phyloP scores from a whole-genome alignment of 441 rosid genomes.

The Populus hybrid region DNA sequence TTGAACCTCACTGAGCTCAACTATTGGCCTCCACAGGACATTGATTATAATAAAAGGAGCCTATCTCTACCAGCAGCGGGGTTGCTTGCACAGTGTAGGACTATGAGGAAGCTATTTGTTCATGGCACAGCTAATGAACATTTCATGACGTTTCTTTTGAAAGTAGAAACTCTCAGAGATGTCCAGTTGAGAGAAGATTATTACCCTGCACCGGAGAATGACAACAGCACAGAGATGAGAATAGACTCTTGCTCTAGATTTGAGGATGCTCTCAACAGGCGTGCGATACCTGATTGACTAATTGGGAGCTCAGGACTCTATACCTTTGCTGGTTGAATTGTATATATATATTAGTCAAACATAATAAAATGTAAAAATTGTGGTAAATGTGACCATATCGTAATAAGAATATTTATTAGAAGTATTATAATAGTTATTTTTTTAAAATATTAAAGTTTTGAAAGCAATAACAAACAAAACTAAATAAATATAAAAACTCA shows the following conservation, averaged over 20 bases:
- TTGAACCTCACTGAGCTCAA: slow-evolving; percentile 54
- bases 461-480: no score
- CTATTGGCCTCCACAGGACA: slow-evolving; percentile 85
- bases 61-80: slow-evolving; percentile 66
- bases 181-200: slow-evolving; percentile 77
- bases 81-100: slow-evolving; percentile 44
- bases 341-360: neutral
- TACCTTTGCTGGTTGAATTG: neutral
- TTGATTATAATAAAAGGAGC: slow-evolving; percentile 72
- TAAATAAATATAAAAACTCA: no score
- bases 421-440: no score
- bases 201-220: slow-evolving; percentile 75
- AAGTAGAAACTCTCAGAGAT: slow-evolving; percentile 52
- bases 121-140: slow-evolving; percentile 80
- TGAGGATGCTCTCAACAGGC: slow-evolving; percentile 62
- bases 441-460: no score
- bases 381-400: neutral
- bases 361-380: neutral
- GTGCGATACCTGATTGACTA: slow-evolving; percentile 48
- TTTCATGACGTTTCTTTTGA: slow-evolving; percentile 62
- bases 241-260: slow-evolving; percentile 63
- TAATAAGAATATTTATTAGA: no score
- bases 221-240: slow-evolving; percentile 72
- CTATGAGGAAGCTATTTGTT: slow-evolving; percentile 64
- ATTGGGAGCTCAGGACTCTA: neutral